These are phyloP conservation scores for Chrysochromulina tobinii DNA, from an alignment of 78 protist species.

Conservation along the genomic window DNA sequence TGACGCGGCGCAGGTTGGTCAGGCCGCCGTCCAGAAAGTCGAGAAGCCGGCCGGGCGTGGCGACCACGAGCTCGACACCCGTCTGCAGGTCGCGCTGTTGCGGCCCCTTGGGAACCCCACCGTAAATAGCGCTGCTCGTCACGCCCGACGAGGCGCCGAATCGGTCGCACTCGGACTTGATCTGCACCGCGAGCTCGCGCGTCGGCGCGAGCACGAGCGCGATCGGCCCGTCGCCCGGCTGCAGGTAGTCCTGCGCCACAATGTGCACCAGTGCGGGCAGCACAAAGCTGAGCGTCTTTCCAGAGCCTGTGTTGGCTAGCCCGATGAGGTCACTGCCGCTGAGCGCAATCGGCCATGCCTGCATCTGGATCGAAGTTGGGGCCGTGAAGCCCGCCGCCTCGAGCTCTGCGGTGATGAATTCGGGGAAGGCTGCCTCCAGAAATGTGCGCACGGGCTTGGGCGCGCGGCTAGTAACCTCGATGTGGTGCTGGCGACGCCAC, in stretches of 20 bases:
- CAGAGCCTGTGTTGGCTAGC: conserved; percentile 84
- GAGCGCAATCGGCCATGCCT: conserved; percentile 87
- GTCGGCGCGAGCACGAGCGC: conserved; percentile 81
- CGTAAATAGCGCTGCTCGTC: conserved; percentile 56
- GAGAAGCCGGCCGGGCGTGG: conserved; percentile 80
- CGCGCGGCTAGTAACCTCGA: not conserved
- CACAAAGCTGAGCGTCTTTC: conserved; percentile 72
- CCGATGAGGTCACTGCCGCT: conserved; percentile 89
- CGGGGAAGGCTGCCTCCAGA: not conserved
- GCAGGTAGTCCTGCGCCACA: conserved; percentile 48
- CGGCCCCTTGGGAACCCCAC: conserved; percentile 68
- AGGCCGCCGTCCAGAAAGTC: conserved; percentile 69
- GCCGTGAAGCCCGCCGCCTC: conserved; percentile 35
- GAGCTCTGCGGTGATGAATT: not conserved
- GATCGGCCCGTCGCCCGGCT: conserved; percentile 77
- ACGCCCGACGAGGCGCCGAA: not conserved
- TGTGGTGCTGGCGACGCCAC: not conserved
- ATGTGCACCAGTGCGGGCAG: conserved; percentile 70
- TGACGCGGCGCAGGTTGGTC: not conserved
- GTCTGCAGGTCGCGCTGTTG: conserved; percentile 56
- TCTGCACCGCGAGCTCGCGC: conserved; percentile 80
- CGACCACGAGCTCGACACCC: conserved; percentile 19
- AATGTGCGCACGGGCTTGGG: not conserved
- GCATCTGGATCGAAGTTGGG: conserved; percentile 93
- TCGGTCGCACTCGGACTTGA: conserved; percentile 54